phyloP scores from a whole-genome alignment of 139 green algal genomes.

The Axilococcus clingmanii region DNA sequence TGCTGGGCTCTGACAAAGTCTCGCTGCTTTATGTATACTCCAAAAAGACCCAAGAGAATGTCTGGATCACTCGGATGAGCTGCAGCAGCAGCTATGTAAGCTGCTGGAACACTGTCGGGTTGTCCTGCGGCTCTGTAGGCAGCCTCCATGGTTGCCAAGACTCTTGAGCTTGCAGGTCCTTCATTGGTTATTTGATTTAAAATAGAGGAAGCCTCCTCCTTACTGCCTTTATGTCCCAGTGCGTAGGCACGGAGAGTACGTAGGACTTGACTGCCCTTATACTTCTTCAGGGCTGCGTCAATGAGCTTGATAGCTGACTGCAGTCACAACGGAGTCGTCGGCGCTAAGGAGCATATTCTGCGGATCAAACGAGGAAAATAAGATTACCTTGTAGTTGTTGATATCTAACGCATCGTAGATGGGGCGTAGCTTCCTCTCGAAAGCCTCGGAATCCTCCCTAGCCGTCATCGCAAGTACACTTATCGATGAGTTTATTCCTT shows the following conservation, averaged over 20 bases:
- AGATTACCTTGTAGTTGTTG: slow-evolving; percentile 57
- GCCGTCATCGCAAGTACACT: slow-evolving; percentile 9
- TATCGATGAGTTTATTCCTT: slow-evolving; percentile 4
- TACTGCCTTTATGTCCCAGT: slow-evolving; percentile 36
- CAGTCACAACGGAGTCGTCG: neutral
- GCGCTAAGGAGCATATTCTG: neutral
- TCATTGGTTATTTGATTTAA: slow-evolving; percentile 22
- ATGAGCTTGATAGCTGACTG: slow-evolving; percentile 61
- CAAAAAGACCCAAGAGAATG: slow-evolving; percentile 43
- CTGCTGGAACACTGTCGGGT: slow-evolving; percentile 26
- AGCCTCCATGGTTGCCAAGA: slow-evolving; percentile 44
- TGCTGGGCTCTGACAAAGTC: slow-evolving; percentile 67
- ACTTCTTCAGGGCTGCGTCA: slow-evolving; percentile 51
- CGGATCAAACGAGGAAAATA: neutral
- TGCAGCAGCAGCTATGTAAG: slow-evolving; percentile 42
- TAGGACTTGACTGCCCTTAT: slow-evolving; percentile 38
- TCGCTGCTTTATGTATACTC: slow-evolving; percentile 44
- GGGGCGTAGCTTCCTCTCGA: slow-evolving; percentile 47
- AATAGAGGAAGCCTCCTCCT: slow-evolving; percentile 20
- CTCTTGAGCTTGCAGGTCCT: slow-evolving; percentile 38
- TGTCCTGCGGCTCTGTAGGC: slow-evolving; percentile 33
- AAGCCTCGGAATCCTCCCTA: slow-evolving; percentile 22
- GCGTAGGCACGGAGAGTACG: slow-evolving; percentile 48
- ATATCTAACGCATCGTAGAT: slow-evolving; percentile 73
- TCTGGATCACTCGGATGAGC: slow-evolving; percentile 28